Evolutionary conservation across 2,329 filamentous ascomycete genomes (phyloP).

Genomic region (Sclerotinia spermophila): DNA sequence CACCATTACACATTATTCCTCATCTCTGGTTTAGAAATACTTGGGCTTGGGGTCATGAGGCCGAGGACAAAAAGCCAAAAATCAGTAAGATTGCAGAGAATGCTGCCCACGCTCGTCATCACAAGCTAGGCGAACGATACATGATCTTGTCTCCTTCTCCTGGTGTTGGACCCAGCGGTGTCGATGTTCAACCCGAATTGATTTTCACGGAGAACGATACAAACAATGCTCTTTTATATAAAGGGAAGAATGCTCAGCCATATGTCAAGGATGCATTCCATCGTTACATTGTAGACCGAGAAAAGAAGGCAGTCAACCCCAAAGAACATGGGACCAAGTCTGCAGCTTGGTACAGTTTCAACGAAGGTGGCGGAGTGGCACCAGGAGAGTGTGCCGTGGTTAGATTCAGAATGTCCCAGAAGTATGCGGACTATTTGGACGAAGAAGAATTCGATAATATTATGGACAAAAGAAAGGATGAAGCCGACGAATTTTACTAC

Average conservation of each 20-base stretch:
- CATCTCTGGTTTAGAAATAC: constrained; percentile 98
- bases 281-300: constrained; percentile 74
- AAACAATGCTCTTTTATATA: constrained; percentile 75
- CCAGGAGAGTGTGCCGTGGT: constrained; percentile 94
- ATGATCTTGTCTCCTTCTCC: constrained; percentile 86
- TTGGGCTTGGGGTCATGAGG: constrained; percentile 88
- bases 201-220: constrained; percentile 96
- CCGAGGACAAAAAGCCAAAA: constrained; percentile 72
- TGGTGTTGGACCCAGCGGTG: constrained; percentile 70
- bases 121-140: constrained; percentile 77
- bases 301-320: constrained; percentile 81
- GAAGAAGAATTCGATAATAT: constrained; percentile 91
- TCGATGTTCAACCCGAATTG: constrained; percentile 80
- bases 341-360: constrained; percentile 88
- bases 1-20: constrained; percentile 87
- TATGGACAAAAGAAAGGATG: constrained; percentile 78
- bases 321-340: constrained; percentile 78
- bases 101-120: constrained; percentile 72
- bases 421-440: constrained; percentile 74
- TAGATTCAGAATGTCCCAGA: constrained; percentile 80
- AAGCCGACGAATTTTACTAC: constrained; percentile 95
- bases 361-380: constrained; percentile 79
- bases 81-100: constrained; percentile 64
- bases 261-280: constrained; percentile 98
- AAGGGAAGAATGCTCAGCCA: constrained; percentile 70